A percentile compares a stretch with the other conserved stretches of the same genome.
phyloP scores from a whole-genome alignment of 148 eudicot genomes.

The Selenicereus undatus region DNA sequence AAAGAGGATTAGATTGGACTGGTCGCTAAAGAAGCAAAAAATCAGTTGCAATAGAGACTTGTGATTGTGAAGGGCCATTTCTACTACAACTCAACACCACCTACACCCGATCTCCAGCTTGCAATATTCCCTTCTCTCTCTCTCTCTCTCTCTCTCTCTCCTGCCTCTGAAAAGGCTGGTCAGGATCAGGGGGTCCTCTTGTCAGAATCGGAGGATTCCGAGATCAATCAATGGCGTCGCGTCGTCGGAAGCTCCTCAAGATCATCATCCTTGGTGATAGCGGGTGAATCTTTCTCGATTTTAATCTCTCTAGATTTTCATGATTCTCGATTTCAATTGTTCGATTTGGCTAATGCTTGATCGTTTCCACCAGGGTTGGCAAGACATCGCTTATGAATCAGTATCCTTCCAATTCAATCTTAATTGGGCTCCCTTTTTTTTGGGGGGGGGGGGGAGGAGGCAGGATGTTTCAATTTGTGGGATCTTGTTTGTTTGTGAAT shows the following conservation, averaged over 20 bases:
- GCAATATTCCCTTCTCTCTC: not conserved
- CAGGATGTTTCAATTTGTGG: not conserved
- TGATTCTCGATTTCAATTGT: not conserved
- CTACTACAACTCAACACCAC: not conserved
- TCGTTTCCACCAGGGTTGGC: conserved; percentile 56
- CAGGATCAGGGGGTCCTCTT: not conserved
- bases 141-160: not conserved
- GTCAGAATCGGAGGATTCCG: not conserved
- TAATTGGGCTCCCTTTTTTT: not conserved
- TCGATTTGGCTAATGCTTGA: conserved; percentile 14
- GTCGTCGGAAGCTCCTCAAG: conserved; percentile 67
- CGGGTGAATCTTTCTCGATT: conserved; percentile 33
- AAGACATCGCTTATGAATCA: conserved; percentile 77
- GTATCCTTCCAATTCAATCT: conserved; percentile 42
- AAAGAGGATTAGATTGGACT: not conserved
- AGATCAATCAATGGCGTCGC: conserved; percentile 53
- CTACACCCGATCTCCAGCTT: not conserved
- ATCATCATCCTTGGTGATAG: conserved; percentile 72
- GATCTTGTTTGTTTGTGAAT: not conserved
- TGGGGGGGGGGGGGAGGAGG: too few relatives aligned
- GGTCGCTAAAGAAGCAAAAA: not conserved
- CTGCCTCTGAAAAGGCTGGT: not conserved
- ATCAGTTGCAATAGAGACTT: not conserved
- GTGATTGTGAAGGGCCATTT: not conserved
- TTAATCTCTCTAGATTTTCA: conserved; percentile 2